These are phyloP conservation scores for Cylindrotheca closterium DNA, from an alignment of 108 stramenopile species.

Conservation along the genomic window DNA sequence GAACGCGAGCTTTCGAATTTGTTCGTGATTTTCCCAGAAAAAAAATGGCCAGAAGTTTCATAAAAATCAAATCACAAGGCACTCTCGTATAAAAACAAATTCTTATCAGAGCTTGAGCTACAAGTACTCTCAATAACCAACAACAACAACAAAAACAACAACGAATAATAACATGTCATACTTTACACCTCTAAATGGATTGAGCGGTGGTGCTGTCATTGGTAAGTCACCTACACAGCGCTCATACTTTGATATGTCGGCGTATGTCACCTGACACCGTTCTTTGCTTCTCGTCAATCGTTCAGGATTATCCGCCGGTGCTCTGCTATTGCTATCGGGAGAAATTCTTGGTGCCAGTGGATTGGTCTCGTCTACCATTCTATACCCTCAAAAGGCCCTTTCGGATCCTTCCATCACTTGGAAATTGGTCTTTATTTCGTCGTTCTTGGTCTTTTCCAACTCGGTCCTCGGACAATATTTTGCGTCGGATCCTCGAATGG, in stretches of 20 bases:
- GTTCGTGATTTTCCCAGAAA: not conserved
- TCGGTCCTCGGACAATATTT: slow-evolving; percentile 24
- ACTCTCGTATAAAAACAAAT: too few species aligned
- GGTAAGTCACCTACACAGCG: not conserved
- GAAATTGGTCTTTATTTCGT: slow-evolving; percentile 56
- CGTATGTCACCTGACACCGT: not conserved
- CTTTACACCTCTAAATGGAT: slow-evolving; percentile 15
- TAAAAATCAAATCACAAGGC: not conserved
- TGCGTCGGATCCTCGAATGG: slow-evolving; percentile 7
- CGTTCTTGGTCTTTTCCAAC: slow-evolving; percentile 44
- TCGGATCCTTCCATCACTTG: slow-evolving; percentile 36
- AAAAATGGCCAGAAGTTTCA: not conserved
- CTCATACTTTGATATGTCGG: not conserved
- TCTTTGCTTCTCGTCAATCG: not conserved
- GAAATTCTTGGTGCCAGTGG: slow-evolving; percentile 75
- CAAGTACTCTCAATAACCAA: too few species aligned
- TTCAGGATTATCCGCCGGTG: slow-evolving; percentile 19
- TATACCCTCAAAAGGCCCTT: slow-evolving; percentile 34
- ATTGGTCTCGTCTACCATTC: slow-evolving; percentile 38
- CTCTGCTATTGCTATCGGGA: slow-evolving; percentile 60
- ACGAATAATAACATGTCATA: slow-evolving; percentile 3
- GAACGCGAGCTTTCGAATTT: not conserved
- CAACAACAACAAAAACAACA: not conserved
- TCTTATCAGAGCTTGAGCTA: too few species aligned
- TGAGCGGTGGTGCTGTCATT: slow-evolving; percentile 12